phyloP scores from a whole-genome alignment of 2,329 filamentous ascomycete genomes.

The Stagonosporopsis tanaceti region DNA sequence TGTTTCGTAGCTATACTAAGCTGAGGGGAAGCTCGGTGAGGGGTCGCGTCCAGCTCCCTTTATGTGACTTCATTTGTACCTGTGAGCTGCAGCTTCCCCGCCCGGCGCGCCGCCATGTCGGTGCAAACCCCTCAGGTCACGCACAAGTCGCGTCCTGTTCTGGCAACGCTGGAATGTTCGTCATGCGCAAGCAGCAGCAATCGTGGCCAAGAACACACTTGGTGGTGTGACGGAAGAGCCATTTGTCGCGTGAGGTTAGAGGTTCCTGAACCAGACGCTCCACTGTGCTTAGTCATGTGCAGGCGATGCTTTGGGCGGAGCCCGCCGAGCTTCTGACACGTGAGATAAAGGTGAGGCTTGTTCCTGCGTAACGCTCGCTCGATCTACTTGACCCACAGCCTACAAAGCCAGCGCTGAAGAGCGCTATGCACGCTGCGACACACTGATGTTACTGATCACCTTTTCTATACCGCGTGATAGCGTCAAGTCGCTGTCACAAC shows the following conservation, averaged over 20 bases:
- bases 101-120: slow-evolving; percentile 26
- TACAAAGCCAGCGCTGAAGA: too few species aligned
- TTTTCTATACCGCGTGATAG: too few species aligned
- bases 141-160: slow-evolving; percentile 32
- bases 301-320: too few species aligned
- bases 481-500: too few species aligned
- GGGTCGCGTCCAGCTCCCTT: slow-evolving; percentile 39
- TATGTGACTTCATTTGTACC: slow-evolving; percentile 48
- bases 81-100: slow-evolving; percentile 32
- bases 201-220: background rate
- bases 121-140: slow-evolving; percentile 39
- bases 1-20: slow-evolving; percentile 22
- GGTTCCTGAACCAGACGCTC: background rate
- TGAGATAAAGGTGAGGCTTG: background rate
- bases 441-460: too few species aligned
- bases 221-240: slow-evolving; percentile 11
- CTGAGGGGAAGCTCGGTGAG: slow-evolving; percentile 41
- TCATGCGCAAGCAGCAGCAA: background rate
- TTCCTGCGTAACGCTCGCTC: too few species aligned
- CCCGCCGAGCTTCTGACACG: too few species aligned
- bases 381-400: too few species aligned
- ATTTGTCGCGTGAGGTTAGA: slow-evolving; percentile 14
- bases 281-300: too few species aligned
- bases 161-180: slow-evolving; percentile 2
- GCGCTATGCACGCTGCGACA: too few species aligned